Evolutionary conservation across 768 basidiomycete species (phyloP).

Genomic region (Kwoniella sp.): DNA sequence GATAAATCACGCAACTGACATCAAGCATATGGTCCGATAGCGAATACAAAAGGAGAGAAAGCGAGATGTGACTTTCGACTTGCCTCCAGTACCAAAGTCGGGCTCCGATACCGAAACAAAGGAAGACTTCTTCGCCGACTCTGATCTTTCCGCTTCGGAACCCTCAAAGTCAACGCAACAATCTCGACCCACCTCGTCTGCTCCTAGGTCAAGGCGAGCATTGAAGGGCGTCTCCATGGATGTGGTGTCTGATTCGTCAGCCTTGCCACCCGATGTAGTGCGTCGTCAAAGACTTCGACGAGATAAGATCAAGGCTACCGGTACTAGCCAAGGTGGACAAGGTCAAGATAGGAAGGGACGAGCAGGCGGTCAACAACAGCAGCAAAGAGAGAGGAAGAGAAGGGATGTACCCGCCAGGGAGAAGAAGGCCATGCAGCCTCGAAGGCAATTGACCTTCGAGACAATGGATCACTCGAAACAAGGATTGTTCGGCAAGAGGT

Average conservation of each 20-base stretch:
- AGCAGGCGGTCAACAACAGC: not conserved
- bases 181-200: not conserved
- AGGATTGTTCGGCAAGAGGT: constrained; percentile 19
- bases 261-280: constrained; percentile 22
- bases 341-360: not conserved
- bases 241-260: constrained; percentile 8
- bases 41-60: not conserved
- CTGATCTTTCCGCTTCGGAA: constrained; percentile 3
- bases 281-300: constrained; percentile 15
- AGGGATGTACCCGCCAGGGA: constrained; percentile 11
- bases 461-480: constrained; percentile 14
- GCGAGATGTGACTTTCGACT: constrained; percentile 3
- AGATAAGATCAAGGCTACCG: not conserved
- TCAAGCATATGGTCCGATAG: not conserved
- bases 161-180: not conserved
- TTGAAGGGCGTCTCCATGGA: constrained; percentile 16
- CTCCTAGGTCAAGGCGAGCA: constrained; percentile 13
- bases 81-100: not conserved
- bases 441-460: constrained; percentile 21
- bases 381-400: not conserved
- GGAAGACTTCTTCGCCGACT: constrained; percentile 22
- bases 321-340: constrained; percentile 4
- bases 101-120: not conserved
- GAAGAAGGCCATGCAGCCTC: constrained; percentile 22
- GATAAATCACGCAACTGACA: not conserved